phyloP scores from a whole-genome alignment of 768 basidiomycete genomes.

The Hydnomerulius pinastri region DNA sequence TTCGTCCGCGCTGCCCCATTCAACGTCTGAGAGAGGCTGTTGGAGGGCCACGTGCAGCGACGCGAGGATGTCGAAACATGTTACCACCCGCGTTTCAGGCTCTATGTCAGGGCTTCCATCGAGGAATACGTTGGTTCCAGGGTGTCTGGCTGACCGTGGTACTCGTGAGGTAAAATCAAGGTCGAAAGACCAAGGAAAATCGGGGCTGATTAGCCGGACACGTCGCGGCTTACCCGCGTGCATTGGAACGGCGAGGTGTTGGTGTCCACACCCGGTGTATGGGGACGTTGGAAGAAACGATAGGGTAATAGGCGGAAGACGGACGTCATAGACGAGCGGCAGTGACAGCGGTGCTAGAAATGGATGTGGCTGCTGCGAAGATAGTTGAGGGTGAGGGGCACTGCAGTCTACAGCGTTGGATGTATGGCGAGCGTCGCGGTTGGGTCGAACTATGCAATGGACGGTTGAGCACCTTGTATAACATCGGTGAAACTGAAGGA shows the following conservation, averaged over 20 bases:
- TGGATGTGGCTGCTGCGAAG: not conserved
- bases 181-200: constrained; percentile 10
- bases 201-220: constrained; percentile 6
- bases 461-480: not conserved
- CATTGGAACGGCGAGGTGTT: constrained; percentile 3
- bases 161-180: not conserved
- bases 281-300: not conserved
- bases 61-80: constrained; percentile 5
- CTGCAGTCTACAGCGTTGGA: not conserved
- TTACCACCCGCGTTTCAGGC: not conserved
- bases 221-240: not conserved
- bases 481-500: not conserved
- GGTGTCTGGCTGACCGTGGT: not conserved
- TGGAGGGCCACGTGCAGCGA: constrained; percentile 5
- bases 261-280: not conserved
- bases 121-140: not conserved
- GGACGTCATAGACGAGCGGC: constrained; percentile 8
- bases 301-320: not conserved
- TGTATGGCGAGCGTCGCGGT: not conserved
- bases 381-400: not conserved
- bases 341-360: not conserved
- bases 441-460: not conserved
- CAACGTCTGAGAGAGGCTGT: constrained; percentile 4
- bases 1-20: constrained; percentile 4
- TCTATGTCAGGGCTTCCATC: no score